Conservation (phyloP, 768 basidiomycete species). For the Suillus weaverae region DNA sequence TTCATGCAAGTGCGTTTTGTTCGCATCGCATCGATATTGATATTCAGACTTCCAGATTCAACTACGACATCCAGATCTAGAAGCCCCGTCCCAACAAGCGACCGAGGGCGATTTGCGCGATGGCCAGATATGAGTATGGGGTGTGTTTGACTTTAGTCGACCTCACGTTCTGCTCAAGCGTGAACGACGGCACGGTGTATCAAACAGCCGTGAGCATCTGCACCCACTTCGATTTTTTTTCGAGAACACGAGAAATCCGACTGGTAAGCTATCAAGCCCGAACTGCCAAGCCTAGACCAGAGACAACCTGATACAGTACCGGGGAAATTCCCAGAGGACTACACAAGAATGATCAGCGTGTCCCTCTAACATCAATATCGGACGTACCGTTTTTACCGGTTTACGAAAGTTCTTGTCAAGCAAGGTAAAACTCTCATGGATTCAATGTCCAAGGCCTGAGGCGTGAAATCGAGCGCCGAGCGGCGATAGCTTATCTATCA, state of each 20-base stretch:
- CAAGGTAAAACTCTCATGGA: not conserved
- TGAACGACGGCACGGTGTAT: not conserved
- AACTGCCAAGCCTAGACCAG: not conserved
- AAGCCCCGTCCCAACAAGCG: no score
- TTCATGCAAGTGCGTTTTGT: not conserved
- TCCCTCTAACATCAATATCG: not conserved
- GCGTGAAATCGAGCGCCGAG: not conserved
- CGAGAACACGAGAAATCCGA: no score
- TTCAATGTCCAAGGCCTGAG: not conserved
- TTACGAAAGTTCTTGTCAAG: not conserved
- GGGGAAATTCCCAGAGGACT: not conserved
- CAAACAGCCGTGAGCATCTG: not conserved
- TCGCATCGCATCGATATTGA: not conserved
- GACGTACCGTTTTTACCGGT: not conserved
- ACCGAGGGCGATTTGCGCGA: no score
- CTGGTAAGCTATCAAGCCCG: not conserved
- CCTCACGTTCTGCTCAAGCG: not conserved
- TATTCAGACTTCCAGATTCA: not conserved
- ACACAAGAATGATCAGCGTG: not conserved
- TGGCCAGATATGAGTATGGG: not conserved
- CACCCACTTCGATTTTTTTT: not conserved
- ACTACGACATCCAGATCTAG: no score
- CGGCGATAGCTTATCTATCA: not conserved
- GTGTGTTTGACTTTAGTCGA: not conserved
- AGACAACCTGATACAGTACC: not conserved